Conservation (phyloP, 2,329 filamentous ascomycete species). For the Neopestalotiopsis clavispora region DNA sequence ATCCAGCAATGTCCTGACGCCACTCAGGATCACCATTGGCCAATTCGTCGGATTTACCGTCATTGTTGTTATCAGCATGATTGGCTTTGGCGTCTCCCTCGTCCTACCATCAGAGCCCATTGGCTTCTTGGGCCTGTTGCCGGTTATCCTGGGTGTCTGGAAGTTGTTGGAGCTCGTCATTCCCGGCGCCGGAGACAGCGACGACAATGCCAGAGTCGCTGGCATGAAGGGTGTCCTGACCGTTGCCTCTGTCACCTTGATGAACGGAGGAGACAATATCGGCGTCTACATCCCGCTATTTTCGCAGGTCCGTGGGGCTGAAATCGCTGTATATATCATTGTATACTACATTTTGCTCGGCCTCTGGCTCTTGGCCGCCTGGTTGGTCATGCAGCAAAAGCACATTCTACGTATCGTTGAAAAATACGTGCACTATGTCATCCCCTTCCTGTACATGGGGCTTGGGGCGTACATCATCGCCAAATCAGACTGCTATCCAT, state of each 20-base stretch:
- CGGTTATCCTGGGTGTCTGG: slow-evolving; percentile 38
- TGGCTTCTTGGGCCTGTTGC: slow-evolving; percentile 39
- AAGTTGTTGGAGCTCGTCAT: slow-evolving; percentile 28
- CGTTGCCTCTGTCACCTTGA: slow-evolving; percentile 36
- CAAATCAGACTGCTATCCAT: slow-evolving; percentile 38
- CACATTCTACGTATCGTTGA: slow-evolving; percentile 32
- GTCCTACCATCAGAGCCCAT: slow-evolving; percentile 39
- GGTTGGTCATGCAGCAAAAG: slow-evolving; percentile 36
- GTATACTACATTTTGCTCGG: slow-evolving; percentile 39
- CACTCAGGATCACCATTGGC: slow-evolving; percentile 28
- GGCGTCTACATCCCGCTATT: slow-evolving; percentile 41
- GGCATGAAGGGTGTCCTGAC: slow-evolving; percentile 31
- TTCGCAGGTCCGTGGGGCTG: slow-evolving; percentile 35
- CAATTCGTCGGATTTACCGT: slow-evolving; percentile 39
- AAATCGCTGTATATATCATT: slow-evolving; percentile 39
- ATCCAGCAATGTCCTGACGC: slow-evolving; percentile 29
- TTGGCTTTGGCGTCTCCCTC: slow-evolving; percentile 37
- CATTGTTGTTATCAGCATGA: slow-evolving; percentile 40
- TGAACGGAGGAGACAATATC: slow-evolving; percentile 42
- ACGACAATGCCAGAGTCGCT: slow-evolving; percentile 20
- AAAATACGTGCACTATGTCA: slow-evolving; percentile 30
- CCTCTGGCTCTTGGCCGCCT: slow-evolving; percentile 35
- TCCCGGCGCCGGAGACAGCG: slow-evolving; percentile 20
- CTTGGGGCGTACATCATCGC: slow-evolving; percentile 38
- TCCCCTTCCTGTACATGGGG: slow-evolving; percentile 39